These are phyloP conservation scores for Eucalyptus cloeziana DNA, from an alignment of 345 rosid species.

Conservation along the genomic window DNA sequence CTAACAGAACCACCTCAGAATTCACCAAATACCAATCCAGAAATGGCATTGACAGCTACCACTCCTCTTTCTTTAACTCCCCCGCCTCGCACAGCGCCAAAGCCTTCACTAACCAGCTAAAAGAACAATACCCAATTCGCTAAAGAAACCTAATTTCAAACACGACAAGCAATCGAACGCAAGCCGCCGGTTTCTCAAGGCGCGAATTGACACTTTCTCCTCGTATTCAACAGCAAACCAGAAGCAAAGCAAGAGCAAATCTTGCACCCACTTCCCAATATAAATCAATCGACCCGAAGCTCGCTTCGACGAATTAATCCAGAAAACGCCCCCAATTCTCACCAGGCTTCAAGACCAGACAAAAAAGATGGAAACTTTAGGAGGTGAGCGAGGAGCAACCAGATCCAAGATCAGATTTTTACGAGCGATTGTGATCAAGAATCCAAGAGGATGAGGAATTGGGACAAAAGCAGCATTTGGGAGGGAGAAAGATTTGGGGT, in stretches of 20 bases:
- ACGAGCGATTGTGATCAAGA: background rate
- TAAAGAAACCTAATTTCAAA: background rate
- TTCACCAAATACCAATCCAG: background rate
- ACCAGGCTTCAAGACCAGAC: background rate
- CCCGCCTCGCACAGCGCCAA: background rate
- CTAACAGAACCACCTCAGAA: background rate
- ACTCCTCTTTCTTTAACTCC: background rate
- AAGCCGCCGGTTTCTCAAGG: background rate
- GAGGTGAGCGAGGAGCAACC: background rate
- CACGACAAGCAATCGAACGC: background rate
- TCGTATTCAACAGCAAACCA: background rate
- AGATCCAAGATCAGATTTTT: background rate
- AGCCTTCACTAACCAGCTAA: background rate
- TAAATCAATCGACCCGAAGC: background rate
- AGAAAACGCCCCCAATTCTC: background rate
- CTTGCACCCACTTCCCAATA: background rate
- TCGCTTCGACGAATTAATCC: background rate
- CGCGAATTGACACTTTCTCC: background rate
- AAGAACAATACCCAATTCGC: background rate
- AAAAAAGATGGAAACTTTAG: background rate
- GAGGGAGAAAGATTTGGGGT: background rate
- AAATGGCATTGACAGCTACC: background rate
- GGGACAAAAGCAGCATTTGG: background rate
- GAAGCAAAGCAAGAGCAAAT: background rate
- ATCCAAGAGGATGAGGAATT: background rate